Evolutionary conservation across 2,329 filamentous ascomycete species (phyloP).

Genomic region (Apiospora aurea): DNA sequence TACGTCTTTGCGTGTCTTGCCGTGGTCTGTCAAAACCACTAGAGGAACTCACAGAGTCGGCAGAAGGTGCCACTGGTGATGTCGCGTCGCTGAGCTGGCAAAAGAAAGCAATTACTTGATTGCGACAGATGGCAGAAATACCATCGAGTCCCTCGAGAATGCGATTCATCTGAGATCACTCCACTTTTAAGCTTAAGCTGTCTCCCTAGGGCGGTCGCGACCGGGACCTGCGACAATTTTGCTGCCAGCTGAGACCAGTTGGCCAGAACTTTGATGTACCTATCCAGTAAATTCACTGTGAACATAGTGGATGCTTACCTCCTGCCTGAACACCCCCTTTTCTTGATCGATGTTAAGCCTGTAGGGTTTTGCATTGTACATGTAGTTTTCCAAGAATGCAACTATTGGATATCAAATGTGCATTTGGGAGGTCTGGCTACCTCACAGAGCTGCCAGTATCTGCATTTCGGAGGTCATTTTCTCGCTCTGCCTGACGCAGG

Average conservation of each 20-base stretch:
- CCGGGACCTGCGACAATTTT: neutral
- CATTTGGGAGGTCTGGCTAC: neutral
- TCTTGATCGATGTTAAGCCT: neutral
- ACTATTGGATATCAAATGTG: neutral
- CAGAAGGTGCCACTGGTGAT: neutral
- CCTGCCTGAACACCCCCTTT: neutral
- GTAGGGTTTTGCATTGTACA: neutral
- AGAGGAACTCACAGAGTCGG: conserved; percentile 16
- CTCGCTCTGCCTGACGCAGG: neutral
- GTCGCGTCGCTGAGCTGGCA: neutral
- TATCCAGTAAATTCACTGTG: neutral
- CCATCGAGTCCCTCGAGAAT: conserved; percentile 19
- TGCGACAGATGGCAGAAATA: conserved; percentile 5
- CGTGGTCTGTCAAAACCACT: neutral
- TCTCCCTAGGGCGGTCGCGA: neutral
- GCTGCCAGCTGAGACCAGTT: neutral
- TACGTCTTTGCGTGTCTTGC: conserved; percentile 6
- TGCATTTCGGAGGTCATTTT: neutral
- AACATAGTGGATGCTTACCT: neutral
- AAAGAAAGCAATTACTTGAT: neutral
- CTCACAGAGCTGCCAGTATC: neutral
- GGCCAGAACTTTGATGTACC: neutral
- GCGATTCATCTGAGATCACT: conserved; percentile 17
- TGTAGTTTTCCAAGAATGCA: neutral
- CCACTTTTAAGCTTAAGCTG: conserved; percentile 6